Base-by-base conservation (phyloP, 768 basidiomycete species). In the Kwoniella pini region DNA sequence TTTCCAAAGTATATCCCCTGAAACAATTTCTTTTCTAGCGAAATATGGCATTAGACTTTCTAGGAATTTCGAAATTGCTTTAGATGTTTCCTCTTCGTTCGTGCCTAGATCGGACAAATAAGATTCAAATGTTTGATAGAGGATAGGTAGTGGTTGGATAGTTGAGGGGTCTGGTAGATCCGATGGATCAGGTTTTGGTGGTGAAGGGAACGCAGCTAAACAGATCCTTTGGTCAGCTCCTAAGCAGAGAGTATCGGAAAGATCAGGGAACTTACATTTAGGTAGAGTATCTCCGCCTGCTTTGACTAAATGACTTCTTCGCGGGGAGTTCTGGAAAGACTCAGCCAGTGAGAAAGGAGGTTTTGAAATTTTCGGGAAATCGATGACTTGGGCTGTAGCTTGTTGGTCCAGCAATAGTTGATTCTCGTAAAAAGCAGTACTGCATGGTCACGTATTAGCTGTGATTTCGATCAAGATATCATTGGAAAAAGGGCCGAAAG, bases 91-190 rank as follows among this genome's bases (percentile, higher is more conserved):
- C 3, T 27, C 56, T 1, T 56, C 46, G 30, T 30, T 43, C 0
- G 28, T 15, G 13, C 11, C 2, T 12, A 50, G 42, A 60, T 87
- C 83, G 21, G 76, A 79, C 15, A 83, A 80, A 77, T 87, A 88
- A 0, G 90, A 86, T 1, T 87, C 86, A 70, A 99, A 92, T 0
- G 88, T 87, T 67, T 88, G 89, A 44, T 86, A 77, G 33, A 96
- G 82, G 0, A 90, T 88, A 62, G 86, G 84, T 63, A 87, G 80
- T 0, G 91, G 90, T 78, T 91, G 89, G 80, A 38, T 79, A 48
- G 62, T 38, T 26, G 48, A 50, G 10, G 31, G 28, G 46, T 57
- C 63, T 28, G 56, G 15, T 24, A 46, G 22, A n/a, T 21, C 24
- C 19, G 38, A 54, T 22, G 59, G 57, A n/a, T 60, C 49, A 33